Percentiles rank a stretch among this genome's conserved stretches.
These are phyloP conservation scores for Acacia confusa DNA, from an alignment of 306 rosid species.

Conservation along the genomic window DNA sequence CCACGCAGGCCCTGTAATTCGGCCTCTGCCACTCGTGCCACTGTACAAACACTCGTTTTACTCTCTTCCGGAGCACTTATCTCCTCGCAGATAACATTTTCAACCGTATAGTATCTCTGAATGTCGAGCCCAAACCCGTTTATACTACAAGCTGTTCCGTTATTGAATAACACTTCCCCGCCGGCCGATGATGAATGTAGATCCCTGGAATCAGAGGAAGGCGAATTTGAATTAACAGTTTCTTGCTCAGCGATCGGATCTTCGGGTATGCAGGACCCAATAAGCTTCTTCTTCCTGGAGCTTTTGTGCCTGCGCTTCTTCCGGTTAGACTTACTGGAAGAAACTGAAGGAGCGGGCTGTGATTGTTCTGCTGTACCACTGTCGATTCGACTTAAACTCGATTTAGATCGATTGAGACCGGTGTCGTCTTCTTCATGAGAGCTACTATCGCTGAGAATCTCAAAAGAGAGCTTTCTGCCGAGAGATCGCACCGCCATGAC, in stretches of 20 bases:
- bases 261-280: conserved; percentile 45
- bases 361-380: conserved; percentile 9
- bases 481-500: conserved; percentile 68
- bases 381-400: conserved; percentile 36
- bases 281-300: conserved; percentile 48
- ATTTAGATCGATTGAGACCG: conserved; percentile 26
- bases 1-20: conserved; percentile 40
- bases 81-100: conserved; percentile 49
- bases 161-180: neutral
- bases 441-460: conserved; percentile 52
- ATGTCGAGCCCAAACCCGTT: conserved; percentile 49
- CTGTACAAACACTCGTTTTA: conserved; percentile 36
- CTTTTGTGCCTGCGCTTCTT: conserved; percentile 58
- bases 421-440: conserved; percentile 40
- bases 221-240: conserved; percentile 5
- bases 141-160: conserved; percentile 16
- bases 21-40: conserved; percentile 37
- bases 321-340: conserved; percentile 31
- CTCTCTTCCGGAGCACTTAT: conserved; percentile 31
- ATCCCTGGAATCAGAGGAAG: conserved; percentile 24
- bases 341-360: neutral
- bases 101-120: conserved; percentile 31
- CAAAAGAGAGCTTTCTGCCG: conserved; percentile 66
- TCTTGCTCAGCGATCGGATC: conserved; percentile 34
- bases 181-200: conserved; percentile 13